A percentile compares a stretch with the other conserved stretches of the same genome.
Evolutionary conservation across 2,329 filamentous ascomycete species (phyloP).

Genomic region (Diaporthe vexans): DNA sequence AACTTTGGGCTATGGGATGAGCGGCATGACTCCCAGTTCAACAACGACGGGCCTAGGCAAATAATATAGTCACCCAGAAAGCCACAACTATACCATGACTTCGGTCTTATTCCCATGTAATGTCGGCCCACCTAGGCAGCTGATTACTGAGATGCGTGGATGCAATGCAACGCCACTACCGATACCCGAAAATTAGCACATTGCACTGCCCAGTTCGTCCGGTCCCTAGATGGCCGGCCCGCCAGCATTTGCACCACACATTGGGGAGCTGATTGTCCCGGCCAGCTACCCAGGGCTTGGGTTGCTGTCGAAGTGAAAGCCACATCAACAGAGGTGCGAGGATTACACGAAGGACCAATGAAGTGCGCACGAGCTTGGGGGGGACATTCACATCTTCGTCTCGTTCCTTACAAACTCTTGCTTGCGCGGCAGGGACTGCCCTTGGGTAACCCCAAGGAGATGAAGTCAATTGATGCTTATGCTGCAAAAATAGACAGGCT

Average conservation of each 20-base stretch:
- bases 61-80: slow-evolving; percentile 2
- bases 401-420: neutral
- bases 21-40: neutral
- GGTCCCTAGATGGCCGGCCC: neutral
- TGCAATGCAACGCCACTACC: slow-evolving; percentile 21
- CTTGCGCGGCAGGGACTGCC: neutral
- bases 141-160: slow-evolving; percentile 19
- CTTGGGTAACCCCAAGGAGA: neutral
- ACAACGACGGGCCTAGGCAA: neutral
- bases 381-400: neutral
- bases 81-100: slow-evolving; percentile 2
- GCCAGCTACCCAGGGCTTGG: neutral
- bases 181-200: slow-evolving; percentile 16
- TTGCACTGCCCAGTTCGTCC: slow-evolving; percentile 14
- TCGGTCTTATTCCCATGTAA: neutral
- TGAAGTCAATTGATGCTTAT: slow-evolving; percentile 28
- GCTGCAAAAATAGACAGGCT: slow-evolving; percentile 25
- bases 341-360: slow-evolving; percentile 26
- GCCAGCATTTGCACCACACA: neutral
- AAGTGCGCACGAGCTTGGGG: neutral
- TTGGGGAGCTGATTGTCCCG: neutral
- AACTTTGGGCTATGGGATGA: neutral
- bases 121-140: neutral
- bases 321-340: slow-evolving; percentile 16
- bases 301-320: neutral